Evolutionary conservation across 306 rosid genomes (phyloP).

Genomic region (Senna tora): DNA sequence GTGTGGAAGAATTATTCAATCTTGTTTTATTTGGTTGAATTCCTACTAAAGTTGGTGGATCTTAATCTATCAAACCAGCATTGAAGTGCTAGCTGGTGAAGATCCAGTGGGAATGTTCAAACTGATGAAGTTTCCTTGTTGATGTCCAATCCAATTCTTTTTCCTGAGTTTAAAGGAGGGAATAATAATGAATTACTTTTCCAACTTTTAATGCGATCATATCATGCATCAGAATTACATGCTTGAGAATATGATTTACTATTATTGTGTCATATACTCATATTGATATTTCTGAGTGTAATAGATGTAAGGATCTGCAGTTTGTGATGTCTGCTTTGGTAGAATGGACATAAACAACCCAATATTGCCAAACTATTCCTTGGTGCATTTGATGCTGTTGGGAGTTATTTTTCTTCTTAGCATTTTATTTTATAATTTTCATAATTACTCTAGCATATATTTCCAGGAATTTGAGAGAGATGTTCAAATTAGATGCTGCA

Average conservation of each 20-base stretch:
- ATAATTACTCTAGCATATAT: conserved; percentile 27
- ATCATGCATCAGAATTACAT: conserved; percentile 4
- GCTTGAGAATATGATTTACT: conserved; percentile 6
- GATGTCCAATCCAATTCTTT: too few relatives aligned
- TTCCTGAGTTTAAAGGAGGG: conserved; percentile 5
- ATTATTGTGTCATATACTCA: conserved; percentile 26
- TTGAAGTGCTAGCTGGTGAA: not conserved
- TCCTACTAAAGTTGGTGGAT: not conserved
- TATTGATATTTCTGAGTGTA: conserved; percentile 14
- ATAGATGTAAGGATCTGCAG: conserved; percentile 3
- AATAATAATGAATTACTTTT: not conserved
- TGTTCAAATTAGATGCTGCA: conserved; percentile 98
- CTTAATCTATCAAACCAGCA: not conserved
- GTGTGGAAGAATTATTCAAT: not conserved
- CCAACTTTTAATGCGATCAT: conserved; percentile 23
- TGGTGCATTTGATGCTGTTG: conserved; percentile 28
- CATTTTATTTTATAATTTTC: conserved; percentile 20
- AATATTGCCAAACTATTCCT: not conserved
- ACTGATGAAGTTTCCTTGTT: too few relatives aligned
- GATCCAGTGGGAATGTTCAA: conserved; percentile 12
- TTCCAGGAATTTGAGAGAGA: conserved; percentile 96
- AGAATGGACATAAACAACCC: not conserved
- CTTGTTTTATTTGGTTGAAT: conserved; percentile 7
- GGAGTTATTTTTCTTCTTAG: too few relatives aligned
- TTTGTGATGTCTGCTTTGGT: conserved; percentile 12